Evolutionary conservation across 1,284 basidiomycete species (phyloP), one percentile per base, ranked within the genome.

Genomic region (Boletus mariae): DNA sequence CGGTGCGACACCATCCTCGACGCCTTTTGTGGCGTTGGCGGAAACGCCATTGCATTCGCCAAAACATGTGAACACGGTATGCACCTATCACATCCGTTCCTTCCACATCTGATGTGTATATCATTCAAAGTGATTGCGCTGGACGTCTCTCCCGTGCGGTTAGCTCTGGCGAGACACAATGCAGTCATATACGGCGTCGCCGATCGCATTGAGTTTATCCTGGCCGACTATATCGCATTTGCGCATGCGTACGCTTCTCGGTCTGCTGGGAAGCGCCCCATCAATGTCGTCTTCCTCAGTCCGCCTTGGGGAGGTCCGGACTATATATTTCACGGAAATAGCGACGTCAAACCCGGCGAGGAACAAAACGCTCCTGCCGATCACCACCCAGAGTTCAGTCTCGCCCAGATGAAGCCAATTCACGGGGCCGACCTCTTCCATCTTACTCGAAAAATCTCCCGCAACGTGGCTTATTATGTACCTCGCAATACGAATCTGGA

Each of bases 41-140:
- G 97, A 3, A 99, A 99, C 64, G 84, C 94, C 1, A 99, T 99
- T 53, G 93, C 94, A 10, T 98, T 99, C 71, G 97, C 97, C 1
- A 84, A 89, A 67, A 97, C 94, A 1, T 98, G 95, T 71, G 87
- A 95, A 68, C 76, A 87, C 69, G 92, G 92, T 93, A 61, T 54
- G 83, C 28, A 11, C 15, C 28, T 31, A 10, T 10, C 28, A 6
- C 9, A 20, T 35, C n/a, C 7, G n/a, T 45, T 6, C 32, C 28
- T 15, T 35, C 40, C 45, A 7, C 20, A 1, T 42, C 52, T 64
- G 45, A 57, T 45, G 4, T 31, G 13, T n/a, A 2, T 23, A 34
- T 37, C 17, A 20, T 28, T 15, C 9, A 44, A 47, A 91, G 92
- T 98, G 31, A 94, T 99, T 46, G 95, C 95, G 0, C 76, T 99